Evolutionary conservation across 192 early-diverging fungal species (phyloP).

Genomic region (Jimgerdemannia flammicorona): DNA sequence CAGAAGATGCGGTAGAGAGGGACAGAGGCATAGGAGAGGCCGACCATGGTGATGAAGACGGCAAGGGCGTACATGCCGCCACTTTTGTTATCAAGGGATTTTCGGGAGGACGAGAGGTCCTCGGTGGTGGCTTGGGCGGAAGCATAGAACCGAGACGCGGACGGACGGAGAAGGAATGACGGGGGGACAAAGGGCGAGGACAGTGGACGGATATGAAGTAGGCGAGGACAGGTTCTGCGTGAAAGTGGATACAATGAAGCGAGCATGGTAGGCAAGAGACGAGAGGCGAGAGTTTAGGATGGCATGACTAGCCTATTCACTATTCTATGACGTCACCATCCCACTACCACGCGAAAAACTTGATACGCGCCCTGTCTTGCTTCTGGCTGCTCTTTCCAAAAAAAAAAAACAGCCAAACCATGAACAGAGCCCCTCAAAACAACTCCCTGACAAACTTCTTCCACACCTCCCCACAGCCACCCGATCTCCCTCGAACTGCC

Average conservation of each 20-base stretch:
- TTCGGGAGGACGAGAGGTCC: neutral
- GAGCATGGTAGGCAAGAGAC: no score
- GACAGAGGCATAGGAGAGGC: conserved; percentile 80
- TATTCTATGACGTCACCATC: no score
- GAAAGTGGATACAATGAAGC: neutral
- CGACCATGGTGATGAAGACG: neutral
- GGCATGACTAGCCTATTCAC: no score
- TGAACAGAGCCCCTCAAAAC: no score
- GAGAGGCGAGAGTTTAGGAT: no score
- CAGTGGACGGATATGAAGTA: neutral
- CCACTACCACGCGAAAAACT: no score
- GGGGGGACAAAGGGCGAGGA: neutral
- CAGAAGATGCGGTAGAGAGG: conserved; percentile 95
- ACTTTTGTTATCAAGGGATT: neutral
- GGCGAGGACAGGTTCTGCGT: neutral
- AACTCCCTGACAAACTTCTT: neutral
- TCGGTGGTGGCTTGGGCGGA: no score
- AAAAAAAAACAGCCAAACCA: no score
- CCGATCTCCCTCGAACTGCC: no score
- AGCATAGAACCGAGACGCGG: neutral
- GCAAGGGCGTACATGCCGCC: neutral
- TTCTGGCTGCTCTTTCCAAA: no score
- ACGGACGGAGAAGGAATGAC: neutral
- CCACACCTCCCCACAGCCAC: neutral
- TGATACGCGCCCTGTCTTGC: no score